Evolutionary conservation across 2,329 filamentous ascomycete genomes (phyloP).

Genomic region (Fusarium agapanthi): DNA sequence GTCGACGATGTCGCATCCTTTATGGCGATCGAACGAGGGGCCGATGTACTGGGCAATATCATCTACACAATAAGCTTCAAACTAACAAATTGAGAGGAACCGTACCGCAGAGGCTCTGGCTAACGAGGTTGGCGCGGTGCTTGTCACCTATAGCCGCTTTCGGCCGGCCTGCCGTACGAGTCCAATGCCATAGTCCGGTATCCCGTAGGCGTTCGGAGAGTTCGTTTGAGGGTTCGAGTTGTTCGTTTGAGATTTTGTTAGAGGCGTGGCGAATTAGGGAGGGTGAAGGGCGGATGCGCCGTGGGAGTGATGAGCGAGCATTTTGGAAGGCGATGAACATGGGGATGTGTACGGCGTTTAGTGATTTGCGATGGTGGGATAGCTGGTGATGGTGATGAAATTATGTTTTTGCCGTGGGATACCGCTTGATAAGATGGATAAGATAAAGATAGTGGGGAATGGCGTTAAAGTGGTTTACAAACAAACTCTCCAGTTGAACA

Average conservation of each 20-base stretch:
- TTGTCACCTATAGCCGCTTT: constrained; percentile 37
- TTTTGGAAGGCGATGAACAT: constrained; percentile 34
- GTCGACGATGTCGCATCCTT: constrained; percentile 86
- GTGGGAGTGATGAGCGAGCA: constrained; percentile 19
- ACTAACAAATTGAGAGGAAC: rapidly evolving
- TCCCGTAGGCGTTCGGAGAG: constrained; percentile 37
- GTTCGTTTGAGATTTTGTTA: neutral
- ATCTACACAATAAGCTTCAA: constrained; percentile 54
- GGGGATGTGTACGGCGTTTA: neutral
- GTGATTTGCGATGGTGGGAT: neutral
- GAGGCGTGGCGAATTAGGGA: constrained; percentile 2
- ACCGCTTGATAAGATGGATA: constrained; percentile 36
- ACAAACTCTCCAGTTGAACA: neutral
- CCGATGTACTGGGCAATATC: constrained; percentile 76
- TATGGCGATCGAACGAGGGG: constrained; percentile 72
- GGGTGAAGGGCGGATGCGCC: neutral
- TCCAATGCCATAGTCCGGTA: constrained; percentile 40
- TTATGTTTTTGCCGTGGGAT: constrained; percentile 30
- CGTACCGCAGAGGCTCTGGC: constrained; percentile 59
- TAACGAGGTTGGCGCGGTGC: constrained; percentile 62
- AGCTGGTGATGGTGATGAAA: constrained; percentile 11
- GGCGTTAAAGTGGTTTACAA: neutral
- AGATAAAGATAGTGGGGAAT: constrained; percentile 6
- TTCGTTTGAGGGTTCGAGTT: constrained; percentile 14
- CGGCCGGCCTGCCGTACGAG: constrained; percentile 5